Percentiles rank a stretch among this genome's conserved stretches.
These are phyloP conservation scores for Logfia minima DNA, from an alignment of 129 eudicot genomes.

Conservation along the genomic window DNA sequence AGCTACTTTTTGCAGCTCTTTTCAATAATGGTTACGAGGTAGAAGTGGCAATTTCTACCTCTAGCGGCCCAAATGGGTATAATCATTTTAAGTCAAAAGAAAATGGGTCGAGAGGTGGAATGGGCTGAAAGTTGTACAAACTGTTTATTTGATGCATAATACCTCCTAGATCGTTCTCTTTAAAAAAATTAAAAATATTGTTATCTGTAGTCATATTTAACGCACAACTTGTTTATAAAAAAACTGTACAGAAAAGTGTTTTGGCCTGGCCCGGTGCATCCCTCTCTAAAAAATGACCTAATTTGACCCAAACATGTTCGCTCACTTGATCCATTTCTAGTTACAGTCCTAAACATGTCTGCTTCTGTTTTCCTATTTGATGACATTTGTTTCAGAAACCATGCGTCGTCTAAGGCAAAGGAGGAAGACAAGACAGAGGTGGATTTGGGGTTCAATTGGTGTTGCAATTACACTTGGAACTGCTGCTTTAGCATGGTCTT, in stretches of 20 bases:
- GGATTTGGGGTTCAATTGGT: constrained; percentile 82
- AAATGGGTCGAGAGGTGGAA: background rate
- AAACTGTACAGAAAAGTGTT: background rate
- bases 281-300: background rate
- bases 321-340: background rate
- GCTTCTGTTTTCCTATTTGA: background rate
- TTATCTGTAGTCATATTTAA: background rate
- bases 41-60: background rate
- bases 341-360: background rate
- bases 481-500: constrained; percentile 76
- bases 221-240: background rate
- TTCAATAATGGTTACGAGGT: background rate
- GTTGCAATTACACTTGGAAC: constrained; percentile 66
- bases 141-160: background rate
- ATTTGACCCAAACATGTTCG: background rate
- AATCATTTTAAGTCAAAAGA: background rate
- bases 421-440: constrained; percentile 68
- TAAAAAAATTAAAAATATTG: no score
- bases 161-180: background rate
- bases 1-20: background rate
- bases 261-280: background rate
- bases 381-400: constrained; percentile 40
- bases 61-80: background rate
- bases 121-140: background rate
- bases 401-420: constrained; percentile 73